These are phyloP conservation scores for Daldinia bambusicola DNA, from an alignment of 495 filamentous ascomycete genomes.

Conservation along the genomic window DNA sequence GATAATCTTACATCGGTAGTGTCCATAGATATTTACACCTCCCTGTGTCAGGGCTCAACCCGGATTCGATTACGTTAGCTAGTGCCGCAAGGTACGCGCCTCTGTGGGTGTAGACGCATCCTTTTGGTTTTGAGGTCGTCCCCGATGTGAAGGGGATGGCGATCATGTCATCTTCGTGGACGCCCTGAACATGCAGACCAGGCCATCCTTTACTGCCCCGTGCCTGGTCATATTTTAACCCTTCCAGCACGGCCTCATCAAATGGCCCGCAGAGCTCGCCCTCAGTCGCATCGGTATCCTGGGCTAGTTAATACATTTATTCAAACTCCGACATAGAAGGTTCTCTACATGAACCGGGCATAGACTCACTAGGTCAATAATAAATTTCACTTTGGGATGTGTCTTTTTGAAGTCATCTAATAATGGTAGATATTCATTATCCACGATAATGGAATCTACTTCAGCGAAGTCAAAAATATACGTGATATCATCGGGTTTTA, in stretches of 20 bases:
- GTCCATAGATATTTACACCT: constrained; percentile 90
- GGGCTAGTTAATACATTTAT: neutral
- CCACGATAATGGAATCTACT: constrained; percentile 88
- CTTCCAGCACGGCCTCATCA: constrained; percentile 84
- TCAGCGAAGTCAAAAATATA: constrained; percentile 91
- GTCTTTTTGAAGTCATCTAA: constrained; percentile 69
- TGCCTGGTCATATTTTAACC: constrained; percentile 72
- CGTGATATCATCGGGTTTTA: constrained; percentile 85
- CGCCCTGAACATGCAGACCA: constrained; percentile 72
- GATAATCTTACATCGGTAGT: constrained; percentile 72
- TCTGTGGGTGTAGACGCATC: constrained; percentile 91
- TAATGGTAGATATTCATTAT: constrained; percentile 77
- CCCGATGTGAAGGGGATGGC: constrained; percentile 90
- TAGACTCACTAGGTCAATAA: constrained; percentile 70
- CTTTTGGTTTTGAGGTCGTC: constrained; percentile 92
- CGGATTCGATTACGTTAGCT: constrained; percentile 88
- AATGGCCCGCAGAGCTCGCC: constrained; percentile 82
- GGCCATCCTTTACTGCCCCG: constrained; percentile 77
- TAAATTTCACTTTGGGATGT: constrained; percentile 70
- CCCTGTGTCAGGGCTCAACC: constrained; percentile 74
- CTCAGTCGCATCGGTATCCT: constrained; percentile 82
- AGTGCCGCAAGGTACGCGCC: constrained; percentile 86
- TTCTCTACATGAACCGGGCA: neutral
- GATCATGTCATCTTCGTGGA: constrained; percentile 80
- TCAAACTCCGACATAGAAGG: neutral